Evolutionary conservation across 257 asterid genomes (phyloP).

Genomic region (Penstemon eatonii): DNA sequence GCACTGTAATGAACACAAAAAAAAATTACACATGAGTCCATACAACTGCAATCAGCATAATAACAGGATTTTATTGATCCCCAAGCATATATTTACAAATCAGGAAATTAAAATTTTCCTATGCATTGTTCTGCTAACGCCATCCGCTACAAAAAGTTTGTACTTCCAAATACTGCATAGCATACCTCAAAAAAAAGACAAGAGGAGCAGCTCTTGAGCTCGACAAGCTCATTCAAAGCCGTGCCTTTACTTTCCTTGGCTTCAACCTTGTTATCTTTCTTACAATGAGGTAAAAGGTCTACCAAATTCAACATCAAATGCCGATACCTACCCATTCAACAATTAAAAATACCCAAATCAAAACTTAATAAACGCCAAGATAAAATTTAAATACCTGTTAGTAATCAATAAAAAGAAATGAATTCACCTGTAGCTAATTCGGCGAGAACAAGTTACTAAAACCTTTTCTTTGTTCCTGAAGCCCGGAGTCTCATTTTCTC

Average conservation of each 20-base stretch:
- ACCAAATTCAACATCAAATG: constrained; percentile 94
- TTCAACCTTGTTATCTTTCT: constrained; percentile 92
- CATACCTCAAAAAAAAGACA: constrained; percentile 93
- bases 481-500: constrained; percentile 23
- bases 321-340: constrained; percentile 61
- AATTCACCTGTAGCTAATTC: constrained; percentile 73
- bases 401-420: neutral
- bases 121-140: neutral
- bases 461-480: constrained; percentile 88
- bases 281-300: constrained; percentile 81
- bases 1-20: constrained; percentile 54
- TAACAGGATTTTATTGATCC: too few species aligned
- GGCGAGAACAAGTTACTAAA: constrained; percentile 85
- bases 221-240: constrained; percentile 89
- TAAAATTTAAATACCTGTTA: neutral
- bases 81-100: neutral
- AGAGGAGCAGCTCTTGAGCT: constrained; percentile 85
- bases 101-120: constrained; percentile 1
- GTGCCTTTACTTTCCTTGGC: constrained; percentile 90
- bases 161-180: neutral
- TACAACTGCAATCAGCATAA: too few species aligned
- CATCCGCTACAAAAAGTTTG: neutral
- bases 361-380: neutral
- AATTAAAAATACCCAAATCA: neutral
- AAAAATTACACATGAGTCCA: neutral